Evolutionary conservation across 306 rosid species (phyloP).

Genomic region (Prinsepia uniflora): DNA sequence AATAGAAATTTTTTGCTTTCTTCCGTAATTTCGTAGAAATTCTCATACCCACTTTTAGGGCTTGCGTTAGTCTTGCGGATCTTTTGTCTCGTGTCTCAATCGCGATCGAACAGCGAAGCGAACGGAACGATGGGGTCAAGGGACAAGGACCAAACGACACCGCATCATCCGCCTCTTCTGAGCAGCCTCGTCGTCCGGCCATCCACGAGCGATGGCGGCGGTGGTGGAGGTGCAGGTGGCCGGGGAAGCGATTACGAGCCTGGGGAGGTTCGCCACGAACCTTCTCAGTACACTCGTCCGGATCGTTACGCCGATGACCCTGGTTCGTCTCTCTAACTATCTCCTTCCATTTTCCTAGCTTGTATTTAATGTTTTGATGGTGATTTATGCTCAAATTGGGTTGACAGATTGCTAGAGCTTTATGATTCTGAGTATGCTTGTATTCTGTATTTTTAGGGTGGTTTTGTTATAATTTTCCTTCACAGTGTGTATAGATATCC

Average conservation of each 20-base stretch:
- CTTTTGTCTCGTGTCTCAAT: not conserved
- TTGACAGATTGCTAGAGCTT: not conserved
- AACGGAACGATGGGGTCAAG: conserved; percentile 39
- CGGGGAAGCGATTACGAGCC: conserved; percentile 48
- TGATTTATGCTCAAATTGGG: conserved; percentile 6
- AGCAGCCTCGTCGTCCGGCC: conserved; percentile 62
- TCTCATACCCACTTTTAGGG: not conserved
- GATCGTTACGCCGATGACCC: conserved; percentile 39
- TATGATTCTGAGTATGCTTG: not conserved
- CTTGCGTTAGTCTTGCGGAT: not conserved
- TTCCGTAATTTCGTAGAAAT: not conserved
- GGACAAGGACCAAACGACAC: conserved; percentile 40
- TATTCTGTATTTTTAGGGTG: too few relatives aligned
- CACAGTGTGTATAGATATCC: too few relatives aligned
- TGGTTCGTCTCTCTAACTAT: conserved; percentile 33
- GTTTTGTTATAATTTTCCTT: not conserved
- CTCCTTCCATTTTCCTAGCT: not conserved
- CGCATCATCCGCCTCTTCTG: conserved; percentile 49
- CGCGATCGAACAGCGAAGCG: not conserved
- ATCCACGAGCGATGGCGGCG: conserved; percentile 42
- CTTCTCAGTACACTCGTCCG: conserved; percentile 42
- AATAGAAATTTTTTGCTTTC: too few relatives aligned
- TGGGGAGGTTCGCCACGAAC: conserved; percentile 52
- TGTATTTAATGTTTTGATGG: not conserved
- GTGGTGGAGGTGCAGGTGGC: conserved; percentile 28